Base-by-base conservation (phyloP, 495 filamentous ascomycete species). In the Penicillium dipodomyicola region DNA sequence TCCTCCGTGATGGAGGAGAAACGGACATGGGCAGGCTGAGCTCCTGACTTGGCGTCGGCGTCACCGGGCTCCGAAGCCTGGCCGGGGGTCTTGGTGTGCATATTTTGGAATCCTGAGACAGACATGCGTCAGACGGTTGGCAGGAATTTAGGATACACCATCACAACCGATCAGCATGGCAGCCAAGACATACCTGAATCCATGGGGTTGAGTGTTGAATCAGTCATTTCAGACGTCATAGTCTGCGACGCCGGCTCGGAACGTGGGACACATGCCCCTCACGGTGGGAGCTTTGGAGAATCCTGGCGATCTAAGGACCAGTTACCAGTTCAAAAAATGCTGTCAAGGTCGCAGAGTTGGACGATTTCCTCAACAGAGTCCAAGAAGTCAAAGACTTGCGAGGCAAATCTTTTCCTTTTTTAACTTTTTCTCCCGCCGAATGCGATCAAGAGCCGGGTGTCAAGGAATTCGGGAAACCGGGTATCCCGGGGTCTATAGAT, bases 1-100 rank as follows among this genome's bases (percentile, higher is more conserved):
- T 94, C 90, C 72, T 89, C 80, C 56, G 87, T 84, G 58, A 87
- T 79, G 15, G 88, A 87, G 41, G 87, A 89, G 72, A 96, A 96
- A 57, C 90, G 88, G 52, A 96, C 92, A 70, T 71, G 82, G 72
- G 60, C 62, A 49, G 65, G 65, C 48, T 68, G 73, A 25, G 67
- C 60, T 63, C 62, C 72, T 37, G 62, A 64, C 61, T 70, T 72
- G 64, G 67, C 59, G 29, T 75, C 69, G 51, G 65, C 51, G 50
- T 71, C 71, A 62, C 52, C 54, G 42, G 66, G 54, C 42, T 67
- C 65, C 58, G 56, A 37, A 27, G 53, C 56, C 59, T 65, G 68
- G 53, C 44, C 67, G 46, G 63, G 39, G 56, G 65, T 68, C 63
- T 67, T 67, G 65, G 55, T 64, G 17, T 65, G 61, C 19, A 65